Percentiles rank a stretch among this genome's conserved stretches.
phyloP scores from a whole-genome alignment of 2,329 filamentous ascomycete species.

The Ceratocystis ficicola region DNA sequence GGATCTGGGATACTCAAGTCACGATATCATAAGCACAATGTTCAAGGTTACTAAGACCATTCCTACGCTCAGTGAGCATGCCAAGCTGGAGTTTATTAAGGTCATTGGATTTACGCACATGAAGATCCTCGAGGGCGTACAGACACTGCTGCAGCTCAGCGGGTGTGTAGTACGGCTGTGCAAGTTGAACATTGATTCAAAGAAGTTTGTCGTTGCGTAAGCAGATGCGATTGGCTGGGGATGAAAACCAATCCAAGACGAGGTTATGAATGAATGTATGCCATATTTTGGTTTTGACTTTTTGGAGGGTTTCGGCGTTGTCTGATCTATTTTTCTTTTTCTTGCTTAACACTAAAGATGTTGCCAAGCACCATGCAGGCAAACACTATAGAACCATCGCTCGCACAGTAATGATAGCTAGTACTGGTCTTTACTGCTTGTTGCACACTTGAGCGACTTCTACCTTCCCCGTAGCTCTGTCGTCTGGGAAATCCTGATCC shows the following conservation, averaged over 20 bases:
- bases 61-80: conserved; percentile 79
- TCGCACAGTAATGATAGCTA: not conserved
- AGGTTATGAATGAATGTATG: conserved; percentile 11
- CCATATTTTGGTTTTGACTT: not conserved
- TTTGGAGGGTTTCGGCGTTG: conserved; percentile 8
- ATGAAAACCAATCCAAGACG: not conserved
- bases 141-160: conserved; percentile 85
- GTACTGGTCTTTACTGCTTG: not conserved
- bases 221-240: not conserved
- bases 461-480: not conserved
- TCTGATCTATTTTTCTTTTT: not conserved
- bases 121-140: conserved; percentile 95
- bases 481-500: conserved; percentile 5
- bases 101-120: conserved; percentile 99
- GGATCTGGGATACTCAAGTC: conserved; percentile 91
- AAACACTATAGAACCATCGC: not conserved
- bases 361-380: not conserved
- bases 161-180: conserved; percentile 84
- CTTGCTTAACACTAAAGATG: not conserved
- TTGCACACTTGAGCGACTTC: not conserved
- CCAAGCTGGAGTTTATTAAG: conserved; percentile 93
- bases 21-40: conserved; percentile 99
- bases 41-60: conserved; percentile 97
- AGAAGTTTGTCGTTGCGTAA: conserved; percentile 49
- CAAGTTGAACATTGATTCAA: conserved; percentile 92